phyloP scores from a whole-genome alignment of 2,329 filamentous ascomycete genomes.

The Botryosphaeria agaves region DNA sequence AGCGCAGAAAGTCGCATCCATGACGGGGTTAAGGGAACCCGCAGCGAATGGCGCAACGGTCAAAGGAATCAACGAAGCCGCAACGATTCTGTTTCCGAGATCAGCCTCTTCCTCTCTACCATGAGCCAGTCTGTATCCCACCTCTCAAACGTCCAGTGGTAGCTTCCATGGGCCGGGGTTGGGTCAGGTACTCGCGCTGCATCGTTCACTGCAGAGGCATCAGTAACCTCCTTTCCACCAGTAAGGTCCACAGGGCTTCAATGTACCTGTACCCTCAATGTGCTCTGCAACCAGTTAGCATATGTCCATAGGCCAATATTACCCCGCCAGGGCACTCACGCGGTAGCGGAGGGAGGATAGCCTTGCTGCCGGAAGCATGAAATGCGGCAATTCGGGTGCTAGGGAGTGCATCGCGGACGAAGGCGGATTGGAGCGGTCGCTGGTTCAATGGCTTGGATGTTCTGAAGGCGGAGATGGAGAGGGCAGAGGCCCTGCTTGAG shows the following conservation, averaged over 20 bases:
- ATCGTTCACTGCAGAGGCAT: slow-evolving; percentile 72
- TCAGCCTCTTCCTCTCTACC: not conserved
- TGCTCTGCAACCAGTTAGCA: slow-evolving; percentile 43
- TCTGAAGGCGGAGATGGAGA: slow-evolving; percentile 17
- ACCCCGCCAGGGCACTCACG: slow-evolving; percentile 39
- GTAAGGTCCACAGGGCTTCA: too few relatives aligned
- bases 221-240: too few relatives aligned
- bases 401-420: slow-evolving; percentile 23
- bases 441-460: slow-evolving; percentile 14
- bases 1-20: slow-evolving; percentile 73
- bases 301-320: slow-evolving; percentile 1
- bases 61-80: slow-evolving; percentile 67
- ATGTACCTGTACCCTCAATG: slow-evolving; percentile 66
- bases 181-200: slow-evolving; percentile 56
- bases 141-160: slow-evolving; percentile 96
- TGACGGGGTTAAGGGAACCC: slow-evolving; percentile 74
- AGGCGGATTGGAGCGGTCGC: slow-evolving; percentile 17
- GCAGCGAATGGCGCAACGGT: slow-evolving; percentile 83
- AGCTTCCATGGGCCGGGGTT: slow-evolving; percentile 71
- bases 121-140: slow-evolving; percentile 11
- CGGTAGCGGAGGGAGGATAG: slow-evolving; percentile 67
- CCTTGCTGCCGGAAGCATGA: slow-evolving; percentile 62
- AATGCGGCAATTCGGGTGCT: slow-evolving; percentile 52
- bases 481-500: slow-evolving; percentile 20
- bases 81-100: slow-evolving; percentile 42